Conservation (phyloP, 1,284 basidiomycete genomes). For the Cryptococcus amylolentus region DNA sequence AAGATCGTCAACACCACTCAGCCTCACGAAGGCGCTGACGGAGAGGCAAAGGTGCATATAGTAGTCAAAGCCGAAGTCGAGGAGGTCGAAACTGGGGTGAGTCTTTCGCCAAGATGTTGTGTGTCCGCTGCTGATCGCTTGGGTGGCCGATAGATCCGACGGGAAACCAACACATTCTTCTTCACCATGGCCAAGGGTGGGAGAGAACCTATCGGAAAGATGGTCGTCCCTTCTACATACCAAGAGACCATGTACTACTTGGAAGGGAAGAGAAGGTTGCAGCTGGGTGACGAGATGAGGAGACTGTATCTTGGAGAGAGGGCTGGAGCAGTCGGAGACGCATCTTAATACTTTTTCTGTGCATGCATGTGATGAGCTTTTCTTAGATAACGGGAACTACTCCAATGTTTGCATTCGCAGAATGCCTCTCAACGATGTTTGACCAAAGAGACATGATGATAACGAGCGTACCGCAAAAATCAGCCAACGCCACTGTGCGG, state of each 20-base stretch:
- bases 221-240: slow-evolving; percentile 59
- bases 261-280: slow-evolving; percentile 62
- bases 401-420: background rate
- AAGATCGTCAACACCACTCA: slow-evolving; percentile 54
- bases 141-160: slow-evolving; percentile 23
- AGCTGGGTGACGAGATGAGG: slow-evolving; percentile 47
- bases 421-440: background rate
- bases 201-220: slow-evolving; percentile 51
- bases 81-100: slow-evolving; percentile 64
- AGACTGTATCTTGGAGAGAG: slow-evolving; percentile 32
- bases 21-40: slow-evolving; percentile 29
- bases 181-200: slow-evolving; percentile 48
- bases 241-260: slow-evolving; percentile 77
- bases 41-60: slow-evolving; percentile 57
- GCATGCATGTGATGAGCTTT: background rate
- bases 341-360: background rate
- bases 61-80: slow-evolving; percentile 72
- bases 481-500: background rate
- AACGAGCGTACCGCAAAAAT: background rate
- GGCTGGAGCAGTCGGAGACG: background rate
- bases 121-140: background rate
- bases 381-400: no score
- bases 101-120: slow-evolving; percentile 27
- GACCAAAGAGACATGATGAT: no score
- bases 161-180: slow-evolving; percentile 53